These are phyloP conservation scores for Coemansia sp. DNA, from an alignment of 371 early-diverging fungal species.

Conservation along the genomic window DNA sequence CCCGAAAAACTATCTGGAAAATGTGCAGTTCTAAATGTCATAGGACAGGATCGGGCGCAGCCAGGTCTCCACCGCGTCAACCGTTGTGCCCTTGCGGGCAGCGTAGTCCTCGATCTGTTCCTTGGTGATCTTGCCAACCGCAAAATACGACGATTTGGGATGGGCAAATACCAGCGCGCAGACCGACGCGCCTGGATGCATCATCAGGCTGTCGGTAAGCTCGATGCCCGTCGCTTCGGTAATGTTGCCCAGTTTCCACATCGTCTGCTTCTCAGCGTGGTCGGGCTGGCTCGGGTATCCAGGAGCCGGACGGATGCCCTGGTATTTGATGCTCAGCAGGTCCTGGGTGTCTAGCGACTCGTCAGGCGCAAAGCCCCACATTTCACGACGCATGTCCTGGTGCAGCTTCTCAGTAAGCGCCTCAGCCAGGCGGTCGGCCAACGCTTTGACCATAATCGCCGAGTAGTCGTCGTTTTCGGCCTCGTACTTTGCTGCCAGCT, in stretches of 20 bases:
- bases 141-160: conserved; percentile 81
- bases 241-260: conserved; percentile 84
- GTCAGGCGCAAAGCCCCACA: conserved; percentile 84
- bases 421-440: conserved; percentile 92
- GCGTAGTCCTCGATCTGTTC: conserved; percentile 85
- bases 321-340: conserved; percentile 84
- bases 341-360: conserved; percentile 76
- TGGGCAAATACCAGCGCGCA: conserved; percentile 78
- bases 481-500: conserved; percentile 70
- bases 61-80: conserved; percentile 81
- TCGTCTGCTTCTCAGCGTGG: conserved; percentile 86
- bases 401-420: conserved; percentile 88
- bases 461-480: conserved; percentile 82
- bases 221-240: conserved; percentile 75
- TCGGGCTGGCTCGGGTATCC: conserved; percentile 89
- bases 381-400: conserved; percentile 75
- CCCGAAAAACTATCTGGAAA: no score
- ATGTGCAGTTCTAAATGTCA: conserved; percentile 48
- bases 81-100: conserved; percentile 67
- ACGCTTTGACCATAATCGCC: conserved; percentile 88
- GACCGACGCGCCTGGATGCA: conserved; percentile 89
- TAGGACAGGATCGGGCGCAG: conserved; percentile 82
- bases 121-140: conserved; percentile 88
- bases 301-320: conserved; percentile 92
- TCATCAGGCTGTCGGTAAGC: conserved; percentile 86